Evolutionary conservation across 148 eudicot genomes (phyloP), one percentile per base, ranked within the genome.

Genomic region (Heliamphora exappendiculata): DNA sequence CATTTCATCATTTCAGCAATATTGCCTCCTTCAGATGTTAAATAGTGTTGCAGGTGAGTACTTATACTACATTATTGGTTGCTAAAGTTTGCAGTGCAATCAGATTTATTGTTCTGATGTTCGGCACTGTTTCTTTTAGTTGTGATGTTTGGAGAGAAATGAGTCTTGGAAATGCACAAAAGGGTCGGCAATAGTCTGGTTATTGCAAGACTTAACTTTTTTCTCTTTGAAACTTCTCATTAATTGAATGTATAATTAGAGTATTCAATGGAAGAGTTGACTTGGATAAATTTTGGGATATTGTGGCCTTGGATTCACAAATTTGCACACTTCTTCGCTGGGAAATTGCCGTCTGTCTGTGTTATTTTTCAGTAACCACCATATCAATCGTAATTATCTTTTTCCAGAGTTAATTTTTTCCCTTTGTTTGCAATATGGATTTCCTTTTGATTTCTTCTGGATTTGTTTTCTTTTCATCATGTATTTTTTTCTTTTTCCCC

Each of bases 11-110:
- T 95, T 91, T 87, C 99, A 95, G 90, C 99, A 95, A 78, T 86
- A 92, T 78, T 91, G 99, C 85, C 94, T 95, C 78, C 84, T 93
- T 58, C 99, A 95, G 88, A 89, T 95, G 97, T 89, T 95, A 77
- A 95, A 95, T 79, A 81, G 93, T 79, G 99, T 93, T 78, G 96
- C 99, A 76, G 99, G 99, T 91, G 72, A 83, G 84, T 75, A 63
- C 77, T 68, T 78, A 31, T 75, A 55, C 54, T n/a, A 49, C 14
- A 14, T 41, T 33, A 19, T n/a, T 45, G 17, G 39, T 37, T 59
- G 2, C 19, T n/a, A 31, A 11, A 37, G 7, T 55, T 75, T 20
- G 53, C 24, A 55, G 19, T 73, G 72, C 24, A 42, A 16, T 55
- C 39, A 64, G 76, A 54, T 24, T 53, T 53, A 7, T 53, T 8